Conservation (phyloP, 2,329 filamentous ascomycete species). For the Monosporascus cannonballus region DNA sequence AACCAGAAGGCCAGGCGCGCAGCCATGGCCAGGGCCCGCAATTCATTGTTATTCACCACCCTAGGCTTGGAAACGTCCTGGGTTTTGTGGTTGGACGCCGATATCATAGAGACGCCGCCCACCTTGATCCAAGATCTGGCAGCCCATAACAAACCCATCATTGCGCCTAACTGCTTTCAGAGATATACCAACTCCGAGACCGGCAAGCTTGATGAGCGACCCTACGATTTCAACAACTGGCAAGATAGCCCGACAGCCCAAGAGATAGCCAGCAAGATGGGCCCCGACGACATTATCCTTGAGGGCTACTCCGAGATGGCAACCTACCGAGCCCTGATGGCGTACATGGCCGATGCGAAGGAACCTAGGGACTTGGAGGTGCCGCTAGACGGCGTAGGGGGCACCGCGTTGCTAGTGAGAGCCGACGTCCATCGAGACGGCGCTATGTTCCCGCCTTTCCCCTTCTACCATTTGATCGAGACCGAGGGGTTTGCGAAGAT, state of each 20-base stretch:
- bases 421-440: slow-evolving; percentile 95
- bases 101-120: slow-evolving; percentile 82
- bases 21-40: slow-evolving; percentile 89
- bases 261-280: slow-evolving; percentile 72
- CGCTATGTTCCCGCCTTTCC: slow-evolving; percentile 95
- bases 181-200: slow-evolving; percentile 65
- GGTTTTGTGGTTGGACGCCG: slow-evolving; percentile 93
- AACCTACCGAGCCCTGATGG: slow-evolving; percentile 89
- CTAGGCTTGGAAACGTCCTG: slow-evolving; percentile 86
- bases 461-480: slow-evolving; percentile 96
- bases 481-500: slow-evolving; percentile 98
- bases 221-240: slow-evolving; percentile 98
- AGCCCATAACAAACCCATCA: slow-evolving; percentile 77
- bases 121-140: slow-evolving; percentile 89
- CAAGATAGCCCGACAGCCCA: slow-evolving; percentile 78
- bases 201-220: slow-evolving; percentile 66
- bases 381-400: slow-evolving; percentile 85
- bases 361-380: slow-evolving; percentile 55
- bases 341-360: slow-evolving; percentile 60
- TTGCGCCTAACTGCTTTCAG: slow-evolving; percentile 95
- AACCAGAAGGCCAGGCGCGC: slow-evolving; percentile 83
- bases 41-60: slow-evolving; percentile 92
- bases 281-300: slow-evolving; percentile 82
- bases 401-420: slow-evolving; percentile 87
- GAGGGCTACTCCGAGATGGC: slow-evolving; percentile 92